Percentiles rank a stretch among this genome's conserved stretches.
phyloP scores from a whole-genome alignment of 2,329 filamentous ascomycete genomes.

The Colletotrichum sp. region DNA sequence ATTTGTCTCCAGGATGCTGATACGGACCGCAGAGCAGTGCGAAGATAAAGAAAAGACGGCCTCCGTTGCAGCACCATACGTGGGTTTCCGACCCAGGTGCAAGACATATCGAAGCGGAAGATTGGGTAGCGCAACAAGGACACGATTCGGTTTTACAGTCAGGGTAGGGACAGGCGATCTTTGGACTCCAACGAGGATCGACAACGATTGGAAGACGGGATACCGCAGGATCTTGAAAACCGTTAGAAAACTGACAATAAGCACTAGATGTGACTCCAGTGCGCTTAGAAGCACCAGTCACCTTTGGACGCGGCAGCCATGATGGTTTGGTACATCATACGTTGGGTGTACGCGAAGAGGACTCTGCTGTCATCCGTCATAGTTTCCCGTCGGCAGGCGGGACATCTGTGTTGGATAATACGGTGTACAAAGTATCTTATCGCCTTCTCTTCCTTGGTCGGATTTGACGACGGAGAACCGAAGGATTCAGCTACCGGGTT shows the following conservation, averaged over 20 bases:
- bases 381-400: not conserved
- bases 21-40: not conserved
- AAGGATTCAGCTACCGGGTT: not conserved
- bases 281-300: not conserved
- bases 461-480: not conserved
- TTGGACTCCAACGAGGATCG: not conserved
- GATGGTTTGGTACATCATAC: not conserved
- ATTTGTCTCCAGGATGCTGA: not conserved
- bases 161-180: not conserved
- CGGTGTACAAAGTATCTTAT: not conserved
- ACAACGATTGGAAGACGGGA: not conserved
- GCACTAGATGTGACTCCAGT: not conserved
- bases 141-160: not conserved
- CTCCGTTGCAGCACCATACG: conserved; percentile 37
- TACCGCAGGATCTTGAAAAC: not conserved
- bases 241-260: not conserved
- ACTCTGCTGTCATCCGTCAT: not conserved
- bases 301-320: not conserved
- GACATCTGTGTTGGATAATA: not conserved
- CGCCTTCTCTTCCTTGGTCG: not conserved
- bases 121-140: not conserved
- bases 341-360: not conserved
- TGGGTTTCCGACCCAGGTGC: not conserved
- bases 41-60: conserved; percentile 2
- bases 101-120: not conserved